Percentiles rank a stretch among this genome's conserved stretches.
Evolutionary conservation across 352 stramenopile genomes (phyloP).

Genomic region (Phytopythium delawarense): DNA sequence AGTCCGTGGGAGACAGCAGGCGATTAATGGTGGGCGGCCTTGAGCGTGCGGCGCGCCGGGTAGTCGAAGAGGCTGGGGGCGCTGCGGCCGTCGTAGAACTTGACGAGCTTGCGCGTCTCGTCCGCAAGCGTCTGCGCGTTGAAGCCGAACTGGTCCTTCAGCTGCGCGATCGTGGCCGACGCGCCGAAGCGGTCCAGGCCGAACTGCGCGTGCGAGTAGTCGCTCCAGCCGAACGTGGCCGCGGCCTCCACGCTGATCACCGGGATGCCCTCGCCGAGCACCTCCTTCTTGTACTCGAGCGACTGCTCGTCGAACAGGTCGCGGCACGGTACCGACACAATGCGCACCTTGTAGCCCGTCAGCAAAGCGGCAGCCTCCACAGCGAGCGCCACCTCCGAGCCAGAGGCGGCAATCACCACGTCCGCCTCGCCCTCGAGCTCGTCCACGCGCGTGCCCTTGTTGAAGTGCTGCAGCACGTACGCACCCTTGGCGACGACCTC

Average conservation of each 20-base stretch:
- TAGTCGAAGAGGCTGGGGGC: slow-evolving; percentile 75
- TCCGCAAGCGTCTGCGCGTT: slow-evolving; percentile 91
- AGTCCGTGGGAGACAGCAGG: not conserved
- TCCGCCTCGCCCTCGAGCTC: slow-evolving; percentile 70
- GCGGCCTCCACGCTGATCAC: slow-evolving; percentile 96
- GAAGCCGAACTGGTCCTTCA: slow-evolving; percentile 96
- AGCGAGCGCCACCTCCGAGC: slow-evolving; percentile 95
- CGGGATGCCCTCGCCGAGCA: slow-evolving; percentile 94
- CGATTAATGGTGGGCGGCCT: slow-evolving; percentile 56
- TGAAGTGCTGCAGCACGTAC: slow-evolving; percentile 77
- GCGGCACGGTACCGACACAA: slow-evolving; percentile 97
- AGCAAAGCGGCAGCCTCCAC: slow-evolving; percentile 94
- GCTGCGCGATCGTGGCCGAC: slow-evolving; percentile 83
- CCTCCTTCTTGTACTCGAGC: slow-evolving; percentile 92
- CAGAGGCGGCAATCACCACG: slow-evolving; percentile 92
- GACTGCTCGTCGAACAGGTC: slow-evolving; percentile 97
- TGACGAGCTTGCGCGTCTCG: slow-evolving; percentile 91
- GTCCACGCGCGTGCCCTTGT: slow-evolving; percentile 78
- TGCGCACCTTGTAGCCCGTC: slow-evolving; percentile 77
- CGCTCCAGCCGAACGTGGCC: slow-evolving; percentile 92
- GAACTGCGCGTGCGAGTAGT: slow-evolving; percentile 95
- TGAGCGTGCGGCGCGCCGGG: slow-evolving; percentile 59
- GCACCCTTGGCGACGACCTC: slow-evolving; percentile 91
- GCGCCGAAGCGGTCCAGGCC: slow-evolving; percentile 87
- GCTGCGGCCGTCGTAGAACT: slow-evolving; percentile 85